Evolutionary conservation across 208 protist genomes (phyloP).

Genomic region (Naegleria lovaniensis): DNA sequence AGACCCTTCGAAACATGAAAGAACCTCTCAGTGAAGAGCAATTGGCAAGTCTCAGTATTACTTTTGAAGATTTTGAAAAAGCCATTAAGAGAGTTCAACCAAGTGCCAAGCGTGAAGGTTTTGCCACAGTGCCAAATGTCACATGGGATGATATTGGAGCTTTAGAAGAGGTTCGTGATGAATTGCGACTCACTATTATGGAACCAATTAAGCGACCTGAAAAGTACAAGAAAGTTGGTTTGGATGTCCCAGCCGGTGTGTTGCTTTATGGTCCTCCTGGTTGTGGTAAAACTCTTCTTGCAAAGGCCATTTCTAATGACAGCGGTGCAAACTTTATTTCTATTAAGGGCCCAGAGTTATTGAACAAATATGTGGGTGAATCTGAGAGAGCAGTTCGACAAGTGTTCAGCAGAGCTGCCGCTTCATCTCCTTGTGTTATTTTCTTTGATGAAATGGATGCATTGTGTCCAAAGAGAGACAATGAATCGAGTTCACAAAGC

Average conservation of each 20-base stretch:
- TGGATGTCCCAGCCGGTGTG: conserved; percentile 68
- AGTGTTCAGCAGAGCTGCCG: conserved; percentile 85
- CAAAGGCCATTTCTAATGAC: conserved; percentile 80
- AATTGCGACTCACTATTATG: conserved; percentile 43
- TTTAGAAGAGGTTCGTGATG: conserved; percentile 80
- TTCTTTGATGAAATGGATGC: conserved; percentile 99
- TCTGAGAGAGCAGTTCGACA: conserved; percentile 93
- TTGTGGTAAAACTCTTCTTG: conserved; percentile 83
- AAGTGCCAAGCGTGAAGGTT: conserved; percentile 88
- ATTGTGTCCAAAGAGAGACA: conserved; percentile 81
- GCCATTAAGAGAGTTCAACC: conserved; percentile 93
- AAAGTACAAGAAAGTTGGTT: conserved; percentile 28
- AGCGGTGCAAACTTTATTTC: conserved; percentile 96
- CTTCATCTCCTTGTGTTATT: conserved; percentile 90
- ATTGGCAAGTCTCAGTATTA: conserved; percentile 45
- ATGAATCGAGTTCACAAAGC: conserved; percentile 70
- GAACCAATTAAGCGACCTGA: conserved; percentile 36
- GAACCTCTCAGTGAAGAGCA: conserved; percentile 41
- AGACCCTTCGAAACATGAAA: conserved; percentile 24
- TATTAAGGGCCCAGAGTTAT: conserved; percentile 94
- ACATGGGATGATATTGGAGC: conserved; percentile 94
- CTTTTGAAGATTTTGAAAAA: conserved; percentile 52
- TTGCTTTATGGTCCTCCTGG: conserved; percentile 97
- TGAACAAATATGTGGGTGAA: conserved; percentile 99
- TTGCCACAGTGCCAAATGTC: conserved; percentile 90